Evolutionary conservation across 2,329 filamentous ascomycete genomes (phyloP).

Genomic region (Zasmidium citrigriseum): DNA sequence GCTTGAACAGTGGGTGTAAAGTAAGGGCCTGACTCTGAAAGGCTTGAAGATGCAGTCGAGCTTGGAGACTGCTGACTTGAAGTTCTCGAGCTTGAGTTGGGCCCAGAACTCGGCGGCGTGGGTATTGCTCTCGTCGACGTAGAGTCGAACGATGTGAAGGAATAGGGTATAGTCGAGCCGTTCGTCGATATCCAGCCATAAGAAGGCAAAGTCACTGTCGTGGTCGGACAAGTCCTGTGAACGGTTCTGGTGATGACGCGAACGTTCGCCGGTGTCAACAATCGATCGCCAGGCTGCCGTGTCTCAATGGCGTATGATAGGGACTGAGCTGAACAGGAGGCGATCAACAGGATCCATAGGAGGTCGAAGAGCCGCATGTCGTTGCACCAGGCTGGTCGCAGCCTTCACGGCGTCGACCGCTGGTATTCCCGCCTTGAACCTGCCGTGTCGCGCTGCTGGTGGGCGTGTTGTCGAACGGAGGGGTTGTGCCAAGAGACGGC

Average conservation of each 20-base stretch:
- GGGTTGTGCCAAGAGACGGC: neutral
- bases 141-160: neutral
- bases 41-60: no score
- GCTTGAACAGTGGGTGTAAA: no score
- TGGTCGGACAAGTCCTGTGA: neutral
- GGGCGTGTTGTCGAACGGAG: neutral
- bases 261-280: neutral
- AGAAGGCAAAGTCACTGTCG: neutral
- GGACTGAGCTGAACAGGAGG: neutral
- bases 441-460: no score
- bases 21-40: no score
- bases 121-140: neutral
- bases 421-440: neutral
- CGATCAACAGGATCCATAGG: neutral
- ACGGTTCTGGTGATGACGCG: neutral
- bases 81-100: neutral
- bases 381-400: neutral
- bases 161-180: neutral
- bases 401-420: neutral
- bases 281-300: neutral
- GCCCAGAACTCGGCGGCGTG: neutral
- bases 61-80: no score
- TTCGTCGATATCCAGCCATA: constrained; percentile 3
- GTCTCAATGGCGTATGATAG: neutral
- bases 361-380: neutral